Conservation (phyloP, 192 early-diverging fungal species). For the Dissophora ornata region DNA sequence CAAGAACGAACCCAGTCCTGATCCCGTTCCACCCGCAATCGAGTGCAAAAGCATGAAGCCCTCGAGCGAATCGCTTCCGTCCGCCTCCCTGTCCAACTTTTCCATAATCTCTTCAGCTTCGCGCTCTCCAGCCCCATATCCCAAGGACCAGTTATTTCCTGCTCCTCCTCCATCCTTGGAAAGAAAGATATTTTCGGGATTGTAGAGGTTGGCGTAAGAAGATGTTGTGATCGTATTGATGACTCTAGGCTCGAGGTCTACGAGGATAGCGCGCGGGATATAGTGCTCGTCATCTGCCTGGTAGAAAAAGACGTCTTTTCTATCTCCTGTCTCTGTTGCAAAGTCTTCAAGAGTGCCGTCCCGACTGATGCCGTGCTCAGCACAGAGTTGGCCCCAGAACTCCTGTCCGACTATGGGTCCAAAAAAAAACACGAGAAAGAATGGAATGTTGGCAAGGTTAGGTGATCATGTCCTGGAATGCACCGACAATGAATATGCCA, state of each 20-base stretch:
- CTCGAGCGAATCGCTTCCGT: slow-evolving; percentile 94
- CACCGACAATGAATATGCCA: too few relatives aligned
- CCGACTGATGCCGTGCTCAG: slow-evolving; percentile 95
- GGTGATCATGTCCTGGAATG: neutral
- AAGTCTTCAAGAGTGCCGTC: slow-evolving; percentile 94
- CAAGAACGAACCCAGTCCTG: slow-evolving; percentile 92
- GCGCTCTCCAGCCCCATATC: slow-evolving; percentile 88
- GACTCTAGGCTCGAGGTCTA: slow-evolving; percentile 94
- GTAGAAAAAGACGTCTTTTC: slow-evolving; percentile 99
- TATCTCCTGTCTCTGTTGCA: slow-evolving; percentile 88
- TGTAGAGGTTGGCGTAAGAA: slow-evolving; percentile 92
- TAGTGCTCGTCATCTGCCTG: slow-evolving; percentile 99
- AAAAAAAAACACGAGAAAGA: neutral
- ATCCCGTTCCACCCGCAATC: slow-evolving; percentile 99
- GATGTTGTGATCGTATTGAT: slow-evolving; percentile 91
- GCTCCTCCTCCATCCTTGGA: slow-evolving; percentile 96
- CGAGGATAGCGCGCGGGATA: slow-evolving; percentile 91
- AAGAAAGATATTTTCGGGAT: slow-evolving; percentile 95
- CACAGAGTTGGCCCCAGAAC: slow-evolving; percentile 95
- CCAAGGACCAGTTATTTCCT: slow-evolving; percentile 97
- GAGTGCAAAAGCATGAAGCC: slow-evolving; percentile 97
- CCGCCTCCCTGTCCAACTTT: slow-evolving; percentile 97
- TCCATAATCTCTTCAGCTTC: slow-evolving; percentile 94
- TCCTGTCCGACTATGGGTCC: slow-evolving; percentile 82
- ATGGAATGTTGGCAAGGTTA: neutral